These are phyloP conservation scores for Aaosphaeria arxii DNA, from an alignment of 2,329 filamentous ascomycete genomes.

Conservation along the genomic window DNA sequence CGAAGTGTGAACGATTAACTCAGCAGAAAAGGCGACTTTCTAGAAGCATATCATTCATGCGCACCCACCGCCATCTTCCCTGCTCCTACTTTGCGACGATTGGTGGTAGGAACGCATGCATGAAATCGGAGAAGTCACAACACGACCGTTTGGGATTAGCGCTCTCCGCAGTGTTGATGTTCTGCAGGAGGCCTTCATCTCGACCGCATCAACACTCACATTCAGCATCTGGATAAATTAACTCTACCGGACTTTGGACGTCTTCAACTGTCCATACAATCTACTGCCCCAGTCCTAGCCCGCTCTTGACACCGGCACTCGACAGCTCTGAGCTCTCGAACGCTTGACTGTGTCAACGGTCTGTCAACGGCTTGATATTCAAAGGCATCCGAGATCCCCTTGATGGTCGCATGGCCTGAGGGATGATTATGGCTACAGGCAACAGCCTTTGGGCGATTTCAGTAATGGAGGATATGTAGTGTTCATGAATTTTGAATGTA, in stretches of 20 bases:
- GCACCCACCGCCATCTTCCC: background rate
- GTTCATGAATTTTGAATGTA: too few relatives aligned
- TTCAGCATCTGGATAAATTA: constrained; percentile 9
- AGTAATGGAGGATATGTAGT: too few relatives aligned
- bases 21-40: constrained; percentile 10
- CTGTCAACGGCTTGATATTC: too few relatives aligned
- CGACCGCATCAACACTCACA: constrained; percentile 5
- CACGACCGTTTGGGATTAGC: constrained; percentile 6
- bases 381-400: too few relatives aligned
- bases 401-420: too few relatives aligned
- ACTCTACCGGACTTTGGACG: constrained; percentile 6
- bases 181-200: constrained; percentile 6
- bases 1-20: constrained; percentile 1
- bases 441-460: too few relatives aligned
- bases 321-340: too few relatives aligned
- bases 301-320: background rate
- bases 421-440: too few relatives aligned
- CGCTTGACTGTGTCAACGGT: too few relatives aligned
- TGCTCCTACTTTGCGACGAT: background rate
- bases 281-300: background rate
- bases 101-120: constrained; percentile 9
- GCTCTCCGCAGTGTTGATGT: constrained; percentile 8
- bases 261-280: constrained; percentile 4
- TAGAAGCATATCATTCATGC: constrained; percentile 8
- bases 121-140: constrained; percentile 4